Conservation (phyloP, 2,329 filamentous ascomycete species). For the Helicocarpus griseus region DNA sequence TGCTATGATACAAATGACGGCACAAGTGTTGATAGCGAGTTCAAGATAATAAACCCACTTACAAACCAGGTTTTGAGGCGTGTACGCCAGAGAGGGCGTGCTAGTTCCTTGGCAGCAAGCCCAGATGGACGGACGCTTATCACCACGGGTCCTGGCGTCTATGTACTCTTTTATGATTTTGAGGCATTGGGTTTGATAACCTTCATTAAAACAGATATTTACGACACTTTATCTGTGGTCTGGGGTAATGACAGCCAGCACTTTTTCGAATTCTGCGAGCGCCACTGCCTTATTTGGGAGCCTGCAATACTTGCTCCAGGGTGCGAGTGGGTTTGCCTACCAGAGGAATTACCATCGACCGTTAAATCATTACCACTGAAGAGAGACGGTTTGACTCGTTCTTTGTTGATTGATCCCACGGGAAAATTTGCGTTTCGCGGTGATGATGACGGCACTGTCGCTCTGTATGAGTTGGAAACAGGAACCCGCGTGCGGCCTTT, state of each 20-base stretch:
- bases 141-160: constrained; percentile 18
- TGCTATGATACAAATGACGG: constrained; percentile 15
- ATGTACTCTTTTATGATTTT: constrained; percentile 19
- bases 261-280: constrained; percentile 27
- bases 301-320: constrained; percentile 17
- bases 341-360: too few relatives aligned
- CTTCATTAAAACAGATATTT: constrained; percentile 16
- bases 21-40: constrained; percentile 24
- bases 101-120: constrained; percentile 19
- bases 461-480: constrained; percentile 20
- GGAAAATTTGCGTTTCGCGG: constrained; percentile 25
- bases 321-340: too few relatives aligned
- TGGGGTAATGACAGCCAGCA: constrained; percentile 24
- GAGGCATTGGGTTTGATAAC: constrained; percentile 23
- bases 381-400: constrained; percentile 20
- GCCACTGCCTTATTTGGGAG: constrained; percentile 31
- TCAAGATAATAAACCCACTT: constrained; percentile 24
- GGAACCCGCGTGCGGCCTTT: constrained; percentile 17
- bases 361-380: constrained; percentile 17
- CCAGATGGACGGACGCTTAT: constrained; percentile 20
- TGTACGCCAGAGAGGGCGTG: constrained; percentile 20
- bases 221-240: constrained; percentile 23
- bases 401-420: constrained; percentile 18
- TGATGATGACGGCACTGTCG: constrained; percentile 28
- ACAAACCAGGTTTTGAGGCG: constrained; percentile 17